phyloP scores from a whole-genome alignment of 371 early-diverging fungal species.

The Rhizopus microsporus region DNA sequence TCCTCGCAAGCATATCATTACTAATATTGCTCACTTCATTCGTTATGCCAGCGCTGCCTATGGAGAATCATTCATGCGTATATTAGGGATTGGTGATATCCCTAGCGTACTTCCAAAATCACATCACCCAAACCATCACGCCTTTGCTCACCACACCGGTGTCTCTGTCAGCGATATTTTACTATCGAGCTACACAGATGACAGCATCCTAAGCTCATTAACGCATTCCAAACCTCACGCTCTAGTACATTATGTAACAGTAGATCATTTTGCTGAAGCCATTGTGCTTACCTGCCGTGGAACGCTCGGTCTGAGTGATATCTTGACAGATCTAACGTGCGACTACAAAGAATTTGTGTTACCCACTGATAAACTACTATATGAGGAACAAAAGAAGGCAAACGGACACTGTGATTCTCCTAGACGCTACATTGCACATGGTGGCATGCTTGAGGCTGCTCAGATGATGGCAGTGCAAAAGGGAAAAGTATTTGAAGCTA shows the following conservation, averaged over 20 bases:
- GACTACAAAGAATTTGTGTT: conserved; percentile 70
- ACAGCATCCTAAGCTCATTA: conserved; percentile 25
- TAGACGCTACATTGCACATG: conserved; percentile 62
- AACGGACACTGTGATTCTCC: conserved; percentile 7
- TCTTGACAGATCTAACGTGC: conserved; percentile 86
- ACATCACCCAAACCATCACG: conserved; percentile 67
- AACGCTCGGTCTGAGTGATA: conserved; percentile 85
- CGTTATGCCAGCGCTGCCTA: conserved; percentile 80
- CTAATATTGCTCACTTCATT: conserved; percentile 75
- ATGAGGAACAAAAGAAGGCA: conserved; percentile 11
- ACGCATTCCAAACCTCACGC: conserved; percentile 68
- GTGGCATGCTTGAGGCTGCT: conserved; percentile 80
- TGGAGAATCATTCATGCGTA: conserved; percentile 82
- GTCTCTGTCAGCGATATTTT: conserved; percentile 68
- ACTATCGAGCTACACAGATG: conserved; percentile 63
- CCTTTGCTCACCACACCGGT: conserved; percentile 71
- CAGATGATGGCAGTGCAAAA: conserved; percentile 61
- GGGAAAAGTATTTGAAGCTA: conserved; percentile 67
- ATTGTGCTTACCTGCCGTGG: conserved; percentile 90
- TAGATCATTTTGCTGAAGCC: conserved; percentile 75
- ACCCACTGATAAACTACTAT: conserved; percentile 24
- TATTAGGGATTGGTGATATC: conserved; percentile 74
- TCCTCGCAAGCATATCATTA: conserved; percentile 66
- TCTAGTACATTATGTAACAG: conserved; percentile 80
- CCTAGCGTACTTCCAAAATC: conserved; percentile 50